Evolutionary conservation across 2,329 filamentous ascomycete species (phyloP).

Genomic region (Hypoxylon sp.): DNA sequence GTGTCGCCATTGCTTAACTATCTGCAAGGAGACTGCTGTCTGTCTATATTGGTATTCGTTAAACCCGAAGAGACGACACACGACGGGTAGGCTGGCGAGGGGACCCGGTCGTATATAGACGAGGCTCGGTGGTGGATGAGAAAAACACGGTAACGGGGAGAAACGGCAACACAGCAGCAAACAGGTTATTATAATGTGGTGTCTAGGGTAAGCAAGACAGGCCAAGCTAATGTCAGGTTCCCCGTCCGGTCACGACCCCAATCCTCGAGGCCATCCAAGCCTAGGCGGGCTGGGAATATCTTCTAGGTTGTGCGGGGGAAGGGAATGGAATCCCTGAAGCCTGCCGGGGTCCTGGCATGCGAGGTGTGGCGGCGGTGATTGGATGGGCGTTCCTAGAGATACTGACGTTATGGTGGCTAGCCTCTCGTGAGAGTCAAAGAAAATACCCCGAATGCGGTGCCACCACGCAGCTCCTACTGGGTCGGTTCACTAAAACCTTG

Average conservation of each 20-base stretch:
- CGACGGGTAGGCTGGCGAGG: slow-evolving; percentile 28
- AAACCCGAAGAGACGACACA: slow-evolving; percentile 14
- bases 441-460: slow-evolving; percentile 22
- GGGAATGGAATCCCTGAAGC: slow-evolving; percentile 35
- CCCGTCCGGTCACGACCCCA: slow-evolving; percentile 25
- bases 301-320: slow-evolving; percentile 38
- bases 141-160: slow-evolving; percentile 5
- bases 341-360: slow-evolving; percentile 25
- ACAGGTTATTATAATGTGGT: slow-evolving; percentile 32
- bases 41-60: slow-evolving; percentile 17
- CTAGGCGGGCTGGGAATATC: slow-evolving; percentile 30
- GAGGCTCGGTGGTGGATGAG: slow-evolving; percentile 12
- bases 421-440: slow-evolving; percentile 21
- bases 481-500: neutral
- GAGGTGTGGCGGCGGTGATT: slow-evolving; percentile 29
- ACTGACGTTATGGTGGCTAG: slow-evolving; percentile 24
- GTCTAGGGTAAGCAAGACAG: neutral
- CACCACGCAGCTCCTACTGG: slow-evolving; percentile 22
- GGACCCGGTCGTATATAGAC: slow-evolving; percentile 36
- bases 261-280: slow-evolving; percentile 10
- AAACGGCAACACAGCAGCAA: slow-evolving; percentile 9
- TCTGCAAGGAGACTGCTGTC: slow-evolving; percentile 21
- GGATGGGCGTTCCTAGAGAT: slow-evolving; percentile 11
- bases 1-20: slow-evolving; percentile 34
- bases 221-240: neutral